These are phyloP conservation scores for Tinospora cordifolia DNA, from an alignment of 164 flowering plant genomes.

Conservation along the genomic window DNA sequence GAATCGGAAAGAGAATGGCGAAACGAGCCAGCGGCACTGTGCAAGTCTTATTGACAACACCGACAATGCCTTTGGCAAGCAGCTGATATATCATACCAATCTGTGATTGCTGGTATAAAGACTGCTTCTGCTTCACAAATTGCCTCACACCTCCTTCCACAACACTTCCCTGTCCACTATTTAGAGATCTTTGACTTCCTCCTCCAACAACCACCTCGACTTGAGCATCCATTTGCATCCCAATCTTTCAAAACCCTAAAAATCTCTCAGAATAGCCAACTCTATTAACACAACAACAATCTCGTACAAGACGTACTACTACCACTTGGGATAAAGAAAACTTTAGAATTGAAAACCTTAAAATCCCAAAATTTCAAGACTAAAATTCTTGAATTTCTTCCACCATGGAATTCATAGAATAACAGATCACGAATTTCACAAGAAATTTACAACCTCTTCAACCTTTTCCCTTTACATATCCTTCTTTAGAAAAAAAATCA, in stretches of 20 bases:
- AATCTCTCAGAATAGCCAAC: too few species aligned
- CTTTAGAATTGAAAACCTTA: too few species aligned
- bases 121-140: slow-evolving; percentile 22
- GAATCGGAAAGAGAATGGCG: slow-evolving; percentile 95
- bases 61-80: slow-evolving; percentile 89
- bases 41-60: slow-evolving; percentile 96
- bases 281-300: neutral
- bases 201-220: slow-evolving; percentile 55
- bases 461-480: too few species aligned
- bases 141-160: slow-evolving; percentile 35
- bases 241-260: too few species aligned
- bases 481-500: too few species aligned
- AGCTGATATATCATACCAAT: slow-evolving; percentile 60
- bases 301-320: too few species aligned
- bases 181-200: slow-evolving; percentile 36
- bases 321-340: too few species aligned
- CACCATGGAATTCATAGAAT: too few species aligned
- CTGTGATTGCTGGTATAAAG: slow-evolving; percentile 36
- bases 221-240: slow-evolving; percentile 55
- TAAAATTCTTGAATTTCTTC: too few species aligned
- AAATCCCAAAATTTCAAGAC: too few species aligned
- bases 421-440: too few species aligned
- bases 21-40: slow-evolving; percentile 97
- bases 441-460: too few species aligned
- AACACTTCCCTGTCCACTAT: slow-evolving; percentile 30